Percentiles rank a stretch among this genome's conserved stretches.
phyloP scores from a whole-genome alignment of 192 early-diverging fungal genomes.

The Geranomyces variabilis region DNA sequence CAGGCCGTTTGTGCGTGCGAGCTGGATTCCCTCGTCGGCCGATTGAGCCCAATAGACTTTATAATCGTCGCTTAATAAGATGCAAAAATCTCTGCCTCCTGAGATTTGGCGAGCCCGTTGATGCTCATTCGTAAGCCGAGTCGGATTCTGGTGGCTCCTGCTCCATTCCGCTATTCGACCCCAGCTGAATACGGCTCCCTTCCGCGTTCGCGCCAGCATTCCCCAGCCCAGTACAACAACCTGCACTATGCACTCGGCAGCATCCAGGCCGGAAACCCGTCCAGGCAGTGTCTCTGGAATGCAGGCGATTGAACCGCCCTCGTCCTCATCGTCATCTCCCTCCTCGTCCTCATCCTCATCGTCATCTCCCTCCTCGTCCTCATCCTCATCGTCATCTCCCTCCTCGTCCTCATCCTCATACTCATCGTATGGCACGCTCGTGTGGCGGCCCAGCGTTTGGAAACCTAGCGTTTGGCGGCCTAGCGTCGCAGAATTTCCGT shows the following conservation, averaged over 20 bases:
- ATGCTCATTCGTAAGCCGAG: not conserved
- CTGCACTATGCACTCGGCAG: not conserved
- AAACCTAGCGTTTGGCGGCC: not conserved
- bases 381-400: too few species aligned
- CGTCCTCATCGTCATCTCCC: not conserved
- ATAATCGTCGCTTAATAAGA: not conserved
- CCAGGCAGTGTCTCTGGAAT: conserved; percentile 3
- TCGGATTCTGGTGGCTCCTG: conserved; percentile 1
- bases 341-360: not conserved
- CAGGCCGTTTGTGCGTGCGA: not conserved
- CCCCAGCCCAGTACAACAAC: conserved; percentile 2
- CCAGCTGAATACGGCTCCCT: conserved; percentile 3
- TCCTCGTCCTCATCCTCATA: too few species aligned
- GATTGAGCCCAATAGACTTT: not conserved
- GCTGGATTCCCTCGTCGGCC: not conserved
- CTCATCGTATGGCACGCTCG: not conserved
- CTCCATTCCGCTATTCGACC: conserved; percentile 1
- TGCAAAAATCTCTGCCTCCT: conserved; percentile 7
- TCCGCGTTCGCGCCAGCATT: conserved; percentile 8
- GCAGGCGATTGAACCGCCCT: not conserved
- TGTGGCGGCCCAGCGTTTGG: not conserved
- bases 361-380: too few species aligned
- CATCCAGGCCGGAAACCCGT: conserved; percentile 1
- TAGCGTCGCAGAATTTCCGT: not conserved
- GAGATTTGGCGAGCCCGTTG: conserved; percentile 2